Evolutionary conservation across 306 rosid species (phyloP), one percentile per base, ranked within the genome.

Genomic region (Astragalus membranaceus): DNA sequence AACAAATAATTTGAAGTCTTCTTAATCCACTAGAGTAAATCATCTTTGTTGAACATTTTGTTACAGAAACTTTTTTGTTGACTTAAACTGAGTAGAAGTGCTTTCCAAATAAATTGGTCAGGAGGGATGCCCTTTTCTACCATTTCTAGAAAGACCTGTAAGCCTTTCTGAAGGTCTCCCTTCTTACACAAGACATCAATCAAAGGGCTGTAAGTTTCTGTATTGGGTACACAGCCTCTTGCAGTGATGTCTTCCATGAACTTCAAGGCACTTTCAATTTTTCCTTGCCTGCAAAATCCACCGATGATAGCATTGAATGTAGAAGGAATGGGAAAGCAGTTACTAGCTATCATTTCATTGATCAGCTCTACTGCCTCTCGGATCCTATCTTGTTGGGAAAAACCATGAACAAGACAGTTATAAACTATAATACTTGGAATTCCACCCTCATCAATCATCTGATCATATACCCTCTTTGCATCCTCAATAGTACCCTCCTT

Each of bases 351-450:
- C 97, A 88, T 88, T 72, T 83, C 86, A 50, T 85, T 88, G 83
- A 88, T 79, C 75, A 88, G 53, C 65, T 86, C 88, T 37, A 88
- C 53, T 0, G 96, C 91, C 51, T 88, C 87, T 30, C 82, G 82
- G 49, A 83, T 63, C 70, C 71, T 52, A 48, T 85, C 85, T 57
- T 75, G 72, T 67, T 49, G 42, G 35, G 87, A 86, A 76, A 78
- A 80, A 65, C 78, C 72, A 11, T 32, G 78, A 65, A 91, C 84
- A 65, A 91, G 84, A 71, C 64, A 10, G 63, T 87, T 73, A 57
- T 81, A 86, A 72, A 91, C 86, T 9, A 86, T 50, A 74, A 84
- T 79, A 74, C 87, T 81, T 72, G 97, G 92, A 61, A 74, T 61
- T 42, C 88, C 85, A 36, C 86, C 87, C 83, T 86, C 87, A 5